Evolutionary conservation across 108 stramenopile genomes (phyloP).

Genomic region (Skeletonema marinoi): DNA sequence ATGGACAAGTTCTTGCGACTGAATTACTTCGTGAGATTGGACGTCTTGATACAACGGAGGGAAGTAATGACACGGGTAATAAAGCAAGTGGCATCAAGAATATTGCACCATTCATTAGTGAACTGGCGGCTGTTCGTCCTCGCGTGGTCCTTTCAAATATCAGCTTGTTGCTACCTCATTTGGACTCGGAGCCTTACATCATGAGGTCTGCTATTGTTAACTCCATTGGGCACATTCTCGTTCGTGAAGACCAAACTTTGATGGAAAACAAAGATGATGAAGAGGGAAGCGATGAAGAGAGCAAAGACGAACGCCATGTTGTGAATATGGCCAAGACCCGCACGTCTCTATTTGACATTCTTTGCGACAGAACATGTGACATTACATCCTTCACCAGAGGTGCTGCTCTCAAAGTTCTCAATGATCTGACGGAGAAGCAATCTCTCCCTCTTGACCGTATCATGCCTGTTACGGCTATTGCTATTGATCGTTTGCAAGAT

Average conservation of each 20-base stretch:
- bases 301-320: conserved; percentile 28
- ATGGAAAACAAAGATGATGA: conserved; percentile 32
- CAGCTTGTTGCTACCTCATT: conserved; percentile 69
- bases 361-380: conserved; percentile 79
- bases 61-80: conserved; percentile 37
- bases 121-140: conserved; percentile 64
- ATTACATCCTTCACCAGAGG: conserved; percentile 81
- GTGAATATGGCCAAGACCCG: conserved; percentile 58
- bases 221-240: conserved; percentile 70
- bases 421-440: conserved; percentile 60
- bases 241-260: conserved; percentile 41
- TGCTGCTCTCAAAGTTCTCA: conserved; percentile 87
- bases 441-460: conserved; percentile 77
- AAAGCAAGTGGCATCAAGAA: conserved; percentile 82
- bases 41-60: conserved; percentile 60
- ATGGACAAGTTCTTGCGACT: conserved; percentile 57
- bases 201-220: conserved; percentile 80
- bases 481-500: conserved; percentile 89
- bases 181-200: conserved; percentile 76
- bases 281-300: conserved; percentile 2
- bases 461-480: conserved; percentile 78
- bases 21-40: conserved; percentile 81
- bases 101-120: conserved; percentile 79
- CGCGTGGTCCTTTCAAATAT: conserved; percentile 67
- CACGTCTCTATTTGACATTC: conserved; percentile 79